These are phyloP conservation scores for Conidiobolus incongruus DNA, from an alignment of 371 early-diverging fungal genomes.

Conservation along the genomic window DNA sequence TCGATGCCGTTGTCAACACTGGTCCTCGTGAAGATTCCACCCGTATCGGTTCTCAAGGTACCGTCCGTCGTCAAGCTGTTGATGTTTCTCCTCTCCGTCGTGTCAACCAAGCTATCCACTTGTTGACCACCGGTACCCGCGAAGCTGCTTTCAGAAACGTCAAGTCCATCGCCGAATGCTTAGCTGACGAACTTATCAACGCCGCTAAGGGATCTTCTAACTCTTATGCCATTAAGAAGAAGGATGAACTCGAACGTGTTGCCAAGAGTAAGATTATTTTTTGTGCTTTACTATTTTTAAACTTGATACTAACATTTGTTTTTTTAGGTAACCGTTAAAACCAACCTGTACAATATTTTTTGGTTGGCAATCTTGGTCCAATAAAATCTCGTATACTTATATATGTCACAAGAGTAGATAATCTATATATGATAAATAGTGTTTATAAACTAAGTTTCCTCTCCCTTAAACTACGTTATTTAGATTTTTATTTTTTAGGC, in stretches of 20 bases:
- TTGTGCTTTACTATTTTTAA: neutral
- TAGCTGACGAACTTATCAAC: conserved; percentile 99
- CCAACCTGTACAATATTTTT: too few relatives aligned
- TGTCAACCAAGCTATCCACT: conserved; percentile 93
- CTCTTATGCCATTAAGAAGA: conserved; percentile 99
- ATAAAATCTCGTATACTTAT: too few relatives aligned
- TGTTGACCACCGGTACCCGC: conserved; percentile 84
- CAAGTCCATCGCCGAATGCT: conserved; percentile 99
- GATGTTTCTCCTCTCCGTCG: conserved; percentile 99
- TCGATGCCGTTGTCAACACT: conserved; percentile 99
- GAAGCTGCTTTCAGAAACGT: conserved; percentile 69
- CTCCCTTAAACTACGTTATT: too few relatives aligned
- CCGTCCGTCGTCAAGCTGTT: conserved; percentile 99
- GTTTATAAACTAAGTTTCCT: too few relatives aligned
- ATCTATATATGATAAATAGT: too few relatives aligned
- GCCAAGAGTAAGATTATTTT: conserved; percentile 15
- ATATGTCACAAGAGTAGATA: too few relatives aligned
- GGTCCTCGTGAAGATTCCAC: conserved; percentile 99
- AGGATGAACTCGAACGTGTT: conserved; percentile 94
- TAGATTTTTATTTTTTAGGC: too few relatives aligned
- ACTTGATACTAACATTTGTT: neutral
- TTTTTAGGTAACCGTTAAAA: conserved; percentile 7
- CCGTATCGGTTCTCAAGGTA: conserved; percentile 98
- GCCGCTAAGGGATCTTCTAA: conserved; percentile 97
- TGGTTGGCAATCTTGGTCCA: too few relatives aligned